These are phyloP conservation scores for Boletus pseudopeckii DNA, from an alignment of 768 basidiomycete genomes.

Conservation along the genomic window DNA sequence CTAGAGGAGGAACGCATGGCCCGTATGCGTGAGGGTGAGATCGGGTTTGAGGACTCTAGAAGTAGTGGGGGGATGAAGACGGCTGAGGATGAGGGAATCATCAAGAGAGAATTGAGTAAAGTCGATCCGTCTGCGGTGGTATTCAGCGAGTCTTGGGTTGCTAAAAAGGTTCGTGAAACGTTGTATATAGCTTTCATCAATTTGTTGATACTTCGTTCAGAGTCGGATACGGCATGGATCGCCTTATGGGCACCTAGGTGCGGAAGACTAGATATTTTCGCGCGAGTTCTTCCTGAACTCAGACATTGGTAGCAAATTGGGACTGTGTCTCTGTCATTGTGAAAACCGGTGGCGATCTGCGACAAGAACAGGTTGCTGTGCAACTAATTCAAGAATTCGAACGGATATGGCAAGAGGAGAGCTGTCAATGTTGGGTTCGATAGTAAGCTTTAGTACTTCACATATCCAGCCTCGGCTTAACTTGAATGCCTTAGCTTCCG, in stretches of 20 bases:
- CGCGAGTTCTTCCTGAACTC: constrained; percentile 4
- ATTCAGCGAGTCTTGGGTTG: constrained; percentile 91
- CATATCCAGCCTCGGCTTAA: neutral
- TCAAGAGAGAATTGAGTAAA: constrained; percentile 89
- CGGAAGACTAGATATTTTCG: constrained; percentile 19
- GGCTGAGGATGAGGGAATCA: constrained; percentile 90
- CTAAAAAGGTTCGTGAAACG: constrained; percentile 69
- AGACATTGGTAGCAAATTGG: constrained; percentile 54
- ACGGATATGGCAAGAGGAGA: constrained; percentile 93
- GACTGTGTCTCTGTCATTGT: constrained; percentile 96
- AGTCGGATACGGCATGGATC: constrained; percentile 89
- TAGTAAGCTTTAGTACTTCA: constrained; percentile 57
- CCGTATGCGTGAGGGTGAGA: constrained; percentile 77
- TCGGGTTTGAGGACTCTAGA: constrained; percentile 51
- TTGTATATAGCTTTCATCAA: neutral
- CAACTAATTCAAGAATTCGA: constrained; percentile 93
- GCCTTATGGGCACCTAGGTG: constrained; percentile 93
- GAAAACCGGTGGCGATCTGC: constrained; percentile 94
- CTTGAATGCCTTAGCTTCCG: constrained; percentile 65
- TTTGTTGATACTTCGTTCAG: constrained; percentile 25
- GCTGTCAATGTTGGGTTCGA: constrained; percentile 88
- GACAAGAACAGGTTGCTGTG: constrained; percentile 96
- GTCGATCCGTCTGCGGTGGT: constrained; percentile 94
- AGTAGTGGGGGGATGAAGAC: constrained; percentile 51
- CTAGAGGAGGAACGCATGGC: constrained; percentile 96